Base-by-base conservation (phyloP, 257 asterid species). In the Scutellaria minor region DNA sequence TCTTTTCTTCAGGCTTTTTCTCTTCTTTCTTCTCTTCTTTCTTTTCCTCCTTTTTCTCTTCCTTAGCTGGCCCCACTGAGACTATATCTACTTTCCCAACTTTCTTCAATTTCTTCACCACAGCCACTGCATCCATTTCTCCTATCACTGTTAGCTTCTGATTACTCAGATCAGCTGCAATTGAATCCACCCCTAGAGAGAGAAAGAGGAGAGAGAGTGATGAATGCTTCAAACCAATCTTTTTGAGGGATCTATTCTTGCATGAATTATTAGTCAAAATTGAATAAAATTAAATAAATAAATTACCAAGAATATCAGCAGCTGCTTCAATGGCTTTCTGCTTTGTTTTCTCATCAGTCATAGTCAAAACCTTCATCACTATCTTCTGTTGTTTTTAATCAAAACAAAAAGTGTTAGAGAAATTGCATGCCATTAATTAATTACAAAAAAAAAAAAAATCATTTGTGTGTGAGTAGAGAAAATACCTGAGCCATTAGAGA, bases 301-400 rank as follows among this genome's bases (percentile, higher is more conserved):
- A 6, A 58, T 22, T 81, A 87, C 92, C 92, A 52, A 64, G 61
- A 39, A 87, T 83, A 75, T 87, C 90, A 48, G 92, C 88, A 57
- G 78, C 92, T 24, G 92, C 92, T 80, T 85, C 92, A 1, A 87
- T 87, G 80, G 92, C 86, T 72, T 79, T 87, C 79, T 85, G 92
- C 80, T 87, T 87, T 42, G 88, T 82, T 72, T 81, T 87, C 72
- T 87, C 92, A 75, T 87, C 90, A 18, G 84, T 87, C 92, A 87
- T 87, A 24, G 88, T 84, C 80, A 83, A 44, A 22, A 87, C 83
- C 83, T 76, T 87, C 63, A 87, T 37, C 75, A 87, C 85, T 62
- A 87, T 68, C 76, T 87, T 87, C 85, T 87, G 87, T 27, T 27
- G 48, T 65, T 54, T 31, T 2, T 31, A 2, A 35, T 24, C 54